Evolutionary conservation across 2,329 filamentous ascomycete species (phyloP).

Genomic region (Zymoseptoria crescenta): DNA sequence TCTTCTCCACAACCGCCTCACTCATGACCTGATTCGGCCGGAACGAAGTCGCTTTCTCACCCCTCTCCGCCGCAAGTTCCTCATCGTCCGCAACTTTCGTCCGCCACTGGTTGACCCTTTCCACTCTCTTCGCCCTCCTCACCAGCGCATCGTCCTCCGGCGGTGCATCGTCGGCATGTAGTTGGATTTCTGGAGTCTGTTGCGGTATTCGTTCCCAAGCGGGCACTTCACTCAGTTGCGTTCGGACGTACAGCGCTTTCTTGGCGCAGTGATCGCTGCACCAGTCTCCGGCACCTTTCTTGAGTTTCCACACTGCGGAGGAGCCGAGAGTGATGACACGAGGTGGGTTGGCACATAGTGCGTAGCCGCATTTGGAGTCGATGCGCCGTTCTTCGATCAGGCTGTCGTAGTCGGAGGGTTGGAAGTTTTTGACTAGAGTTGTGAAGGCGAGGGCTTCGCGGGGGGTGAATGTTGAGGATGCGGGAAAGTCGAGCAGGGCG

Average conservation of each 20-base stretch:
- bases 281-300: constrained; percentile 73
- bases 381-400: constrained; percentile 84
- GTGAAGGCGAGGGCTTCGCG: constrained; percentile 61
- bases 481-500: constrained; percentile 58
- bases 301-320: constrained; percentile 58
- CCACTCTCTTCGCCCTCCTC: constrained; percentile 28
- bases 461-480: constrained; percentile 41
- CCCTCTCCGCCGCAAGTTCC: constrained; percentile 38
- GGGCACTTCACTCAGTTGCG: constrained; percentile 77
- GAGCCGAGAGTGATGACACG: constrained; percentile 39
- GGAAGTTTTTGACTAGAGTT: constrained; percentile 61
- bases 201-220: constrained; percentile 69
- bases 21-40: constrained; percentile 27
- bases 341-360: constrained; percentile 63
- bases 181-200: constrained; percentile 31
- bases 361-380: constrained; percentile 73
- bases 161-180: constrained; percentile 30
- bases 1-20: constrained; percentile 28
- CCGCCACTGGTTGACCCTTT: constrained; percentile 20
- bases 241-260: constrained; percentile 74
- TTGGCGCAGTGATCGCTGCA: constrained; percentile 73
- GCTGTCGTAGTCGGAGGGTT: constrained; percentile 82
- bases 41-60: constrained; percentile 29
- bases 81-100: constrained; percentile 25
- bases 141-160: constrained; percentile 13